These are phyloP conservation scores for Dendrobium catenatum DNA, from an alignment of 106 monocot species.

Conservation along the genomic window DNA sequence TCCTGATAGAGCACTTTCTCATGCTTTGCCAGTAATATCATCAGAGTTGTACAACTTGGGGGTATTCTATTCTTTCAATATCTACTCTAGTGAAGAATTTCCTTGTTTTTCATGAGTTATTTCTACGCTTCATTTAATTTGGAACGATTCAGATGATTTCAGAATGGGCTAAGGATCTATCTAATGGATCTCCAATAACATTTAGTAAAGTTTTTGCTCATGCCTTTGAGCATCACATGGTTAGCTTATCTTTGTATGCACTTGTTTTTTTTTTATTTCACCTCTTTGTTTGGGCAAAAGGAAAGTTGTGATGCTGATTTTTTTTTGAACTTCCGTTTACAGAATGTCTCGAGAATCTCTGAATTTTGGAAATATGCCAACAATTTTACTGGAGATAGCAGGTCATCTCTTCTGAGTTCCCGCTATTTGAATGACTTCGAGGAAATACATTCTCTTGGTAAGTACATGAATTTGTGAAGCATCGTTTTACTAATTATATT, in stretches of 20 bases:
- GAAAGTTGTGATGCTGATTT: constrained; percentile 2
- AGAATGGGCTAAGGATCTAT: constrained; percentile 60
- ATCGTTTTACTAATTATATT: neutral
- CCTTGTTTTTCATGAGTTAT: constrained; percentile 1
- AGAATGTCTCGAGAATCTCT: constrained; percentile 57
- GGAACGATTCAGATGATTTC: constrained; percentile 64
- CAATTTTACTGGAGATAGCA: constrained; percentile 25
- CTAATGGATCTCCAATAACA: constrained; percentile 36
- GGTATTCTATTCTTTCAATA: constrained; percentile 31
- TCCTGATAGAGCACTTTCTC: constrained; percentile 50
- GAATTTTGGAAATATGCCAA: constrained; percentile 57
- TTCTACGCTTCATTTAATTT: constrained; percentile 7
- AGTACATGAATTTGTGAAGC: constrained; percentile 7
- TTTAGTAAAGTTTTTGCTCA: constrained; percentile 58
- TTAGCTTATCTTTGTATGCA: constrained; percentile 27
- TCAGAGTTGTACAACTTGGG: constrained; percentile 70
- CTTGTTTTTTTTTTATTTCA: constrained; percentile 2
- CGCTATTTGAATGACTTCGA: constrained; percentile 96
- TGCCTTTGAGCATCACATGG: constrained; percentile 58
- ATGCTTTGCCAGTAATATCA: constrained; percentile 57
- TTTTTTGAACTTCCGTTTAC: constrained; percentile 5
- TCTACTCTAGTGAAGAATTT: neutral
- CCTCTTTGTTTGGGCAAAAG: neutral
- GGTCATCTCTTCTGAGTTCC: constrained; percentile 56
- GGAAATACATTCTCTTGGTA: constrained; percentile 83